A percentile compares a stretch with the other conserved stretches of the same genome.
These are phyloP conservation scores for Neurospora sp. DNA, from an alignment of 495 filamentous ascomycete species.

Conservation along the genomic window DNA sequence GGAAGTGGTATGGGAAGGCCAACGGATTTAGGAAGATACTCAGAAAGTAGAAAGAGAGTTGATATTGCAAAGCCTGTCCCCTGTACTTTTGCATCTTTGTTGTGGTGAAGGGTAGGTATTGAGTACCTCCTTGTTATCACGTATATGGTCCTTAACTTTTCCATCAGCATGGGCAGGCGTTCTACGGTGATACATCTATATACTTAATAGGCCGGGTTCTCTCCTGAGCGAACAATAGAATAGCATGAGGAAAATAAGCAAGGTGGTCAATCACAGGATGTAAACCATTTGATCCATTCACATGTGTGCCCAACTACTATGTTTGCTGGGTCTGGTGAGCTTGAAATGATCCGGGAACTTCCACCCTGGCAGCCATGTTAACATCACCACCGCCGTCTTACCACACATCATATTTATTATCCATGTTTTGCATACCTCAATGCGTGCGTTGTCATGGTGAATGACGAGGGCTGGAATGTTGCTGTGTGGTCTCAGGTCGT, in stretches of 20 bases:
- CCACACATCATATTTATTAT: slow-evolving; percentile 3
- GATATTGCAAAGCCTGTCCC: background rate
- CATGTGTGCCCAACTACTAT: background rate
- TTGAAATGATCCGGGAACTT: background rate
- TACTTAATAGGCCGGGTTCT: background rate
- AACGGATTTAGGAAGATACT: background rate
- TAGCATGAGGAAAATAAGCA: background rate
- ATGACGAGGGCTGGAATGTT: slow-evolving; percentile 3
- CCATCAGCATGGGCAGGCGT: background rate
- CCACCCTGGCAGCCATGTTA: background rate
- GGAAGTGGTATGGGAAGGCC: slow-evolving; percentile 1
- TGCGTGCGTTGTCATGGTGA: background rate
- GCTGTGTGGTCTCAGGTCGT: background rate
- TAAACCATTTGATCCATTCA: background rate
- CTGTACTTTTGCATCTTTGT: background rate
- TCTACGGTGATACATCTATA: background rate
- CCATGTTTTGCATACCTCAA: background rate
- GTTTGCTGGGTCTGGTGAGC: background rate
- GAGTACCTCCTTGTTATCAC: background rate
- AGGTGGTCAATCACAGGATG: background rate
- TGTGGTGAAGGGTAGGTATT: background rate
- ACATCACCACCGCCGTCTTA: background rate
- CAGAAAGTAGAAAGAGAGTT: background rate
- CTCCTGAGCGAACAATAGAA: background rate
- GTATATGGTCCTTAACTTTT: background rate